Base-by-base conservation (phyloP, 1,139 yeast species). In the Diutina ranongensis region DNA sequence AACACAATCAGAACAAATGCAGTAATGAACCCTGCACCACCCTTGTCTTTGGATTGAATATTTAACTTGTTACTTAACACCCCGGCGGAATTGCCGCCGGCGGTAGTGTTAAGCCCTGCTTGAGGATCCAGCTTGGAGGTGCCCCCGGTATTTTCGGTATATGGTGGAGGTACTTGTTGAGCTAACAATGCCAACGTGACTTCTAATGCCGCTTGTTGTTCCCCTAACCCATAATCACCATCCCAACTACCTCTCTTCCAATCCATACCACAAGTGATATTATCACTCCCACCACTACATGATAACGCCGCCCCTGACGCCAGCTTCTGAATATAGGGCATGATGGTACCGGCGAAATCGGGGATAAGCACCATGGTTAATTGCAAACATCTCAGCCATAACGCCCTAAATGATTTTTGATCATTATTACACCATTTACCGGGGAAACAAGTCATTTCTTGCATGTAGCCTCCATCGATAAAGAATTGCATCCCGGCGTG, bases 1-100 rank as follows among this genome's bases (percentile, higher is more conserved):
- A 86, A 65, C 3, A 83, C 71, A 3, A 77, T 71, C 47, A 88
- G 82, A 45, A 87, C 70, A 32, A 87, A 60, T 7, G 83, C 86
- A 2, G 97, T 89, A 49, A 88, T 77, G 45, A 88, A 76, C 44
- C 92, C 86, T 0, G 97, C 97, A 48, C 96, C 97, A 1, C 94
- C 96, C 51, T 65, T 74, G 58, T 87, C 96, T 45, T 82, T 83
- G 1, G 65, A 57, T 40, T 70, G 69, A 45, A 86, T 31, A 12
- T 31, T 4, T 4, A 31, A 12, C 13, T 31, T 31, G 13, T 31
- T 31, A 4, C 13, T 9, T 4, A 31, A 9, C 4, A 7, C 4
- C 8, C 34, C 13, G 15, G 15, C 34, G 15, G 15, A 12, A 12
- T 12, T 12, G 7, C 34, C 34, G 15, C 13, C 15, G 34, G 15